Base-by-base conservation (phyloP, 768 basidiomycete species). In the Leccinum barrowsii region DNA sequence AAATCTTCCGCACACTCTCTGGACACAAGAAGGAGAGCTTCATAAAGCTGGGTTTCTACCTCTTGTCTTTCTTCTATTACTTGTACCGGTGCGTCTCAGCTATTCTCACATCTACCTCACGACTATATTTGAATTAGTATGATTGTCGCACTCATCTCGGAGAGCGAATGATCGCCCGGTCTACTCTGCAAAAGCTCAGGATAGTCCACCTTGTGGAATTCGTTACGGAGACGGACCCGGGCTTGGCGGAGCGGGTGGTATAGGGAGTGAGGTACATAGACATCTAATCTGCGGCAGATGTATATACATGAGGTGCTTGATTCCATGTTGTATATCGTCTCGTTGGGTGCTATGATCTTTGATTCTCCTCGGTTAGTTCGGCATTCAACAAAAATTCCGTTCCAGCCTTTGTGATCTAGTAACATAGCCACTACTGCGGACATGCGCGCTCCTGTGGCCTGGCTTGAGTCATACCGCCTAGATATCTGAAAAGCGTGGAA, bases 21-120 rank as follows among this genome's bases (percentile, higher is more conserved):
- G 85, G 82, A 42, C 97, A 98, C 77, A 99, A 99, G 79, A 97
- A 93, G 70, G 96, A 95, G 77, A 88, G 88, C 65, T 96, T 97
- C 70, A 82, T 94, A 75, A 97, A 96, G 77, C 87, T 97, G 56
- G 94, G 92, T 11, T 94, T 94, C 76, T 95, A 93, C 72, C 85
- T 94, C 63, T 79, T 94, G 57, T 92, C 91, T 56, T 92, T 92
- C 80, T 92, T 93, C 80, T 92, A 90, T 74, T 94, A 94, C 68
- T 85, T 94, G 64, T 94, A 94, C 70, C 81, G 90, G 92, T 92
- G 64, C 57, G 91, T 78, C 5, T 54, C 28, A 1, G 53, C 13
- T 40, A 49, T 15, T 34, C 52, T 32, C 40, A n/a, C 17, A 7
- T 5, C 40, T 46, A 4, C 47, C 34, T 5, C 8, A 6, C 6